Conservation (phyloP, 306 rosid species). For the Casuarina glauca region DNA sequence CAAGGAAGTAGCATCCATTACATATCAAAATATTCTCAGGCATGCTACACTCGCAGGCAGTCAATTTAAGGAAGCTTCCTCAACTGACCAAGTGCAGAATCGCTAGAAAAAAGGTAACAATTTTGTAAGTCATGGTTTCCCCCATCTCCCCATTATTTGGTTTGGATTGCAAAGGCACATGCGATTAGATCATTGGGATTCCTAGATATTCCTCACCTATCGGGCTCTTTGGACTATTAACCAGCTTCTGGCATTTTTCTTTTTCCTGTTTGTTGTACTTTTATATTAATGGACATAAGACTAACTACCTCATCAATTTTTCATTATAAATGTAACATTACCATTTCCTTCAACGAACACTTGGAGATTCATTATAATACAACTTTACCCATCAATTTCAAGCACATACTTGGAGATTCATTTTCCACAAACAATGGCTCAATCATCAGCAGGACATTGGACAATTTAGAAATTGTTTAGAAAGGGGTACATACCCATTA, state of each 20-base stretch:
- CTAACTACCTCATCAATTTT: not conserved
- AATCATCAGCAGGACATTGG: not conserved
- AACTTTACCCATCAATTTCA: not conserved
- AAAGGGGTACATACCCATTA: slow-evolving; percentile 52
- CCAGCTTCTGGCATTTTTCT: not conserved
- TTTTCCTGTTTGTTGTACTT: not conserved
- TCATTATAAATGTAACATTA: too few species aligned
- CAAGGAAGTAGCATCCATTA: not conserved
- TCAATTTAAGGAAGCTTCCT: not conserved
- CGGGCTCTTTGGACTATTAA: not conserved
- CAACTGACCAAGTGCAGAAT: not conserved
- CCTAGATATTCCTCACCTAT: too few species aligned
- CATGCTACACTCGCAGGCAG: not conserved
- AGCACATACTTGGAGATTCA: not conserved
- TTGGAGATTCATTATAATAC: not conserved
- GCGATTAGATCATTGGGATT: too few species aligned
- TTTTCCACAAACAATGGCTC: not conserved
- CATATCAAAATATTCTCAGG: not conserved
- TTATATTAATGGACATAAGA: not conserved
- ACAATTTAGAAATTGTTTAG: not conserved
- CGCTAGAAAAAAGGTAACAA: not conserved
- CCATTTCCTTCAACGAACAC: too few species aligned
- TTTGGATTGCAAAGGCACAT: not conserved
- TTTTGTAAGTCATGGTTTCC: not conserved
- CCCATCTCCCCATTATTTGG: not conserved